phyloP scores from a whole-genome alignment of 192 early-diverging fungal species.

The Radiomyces spectabilis region DNA sequence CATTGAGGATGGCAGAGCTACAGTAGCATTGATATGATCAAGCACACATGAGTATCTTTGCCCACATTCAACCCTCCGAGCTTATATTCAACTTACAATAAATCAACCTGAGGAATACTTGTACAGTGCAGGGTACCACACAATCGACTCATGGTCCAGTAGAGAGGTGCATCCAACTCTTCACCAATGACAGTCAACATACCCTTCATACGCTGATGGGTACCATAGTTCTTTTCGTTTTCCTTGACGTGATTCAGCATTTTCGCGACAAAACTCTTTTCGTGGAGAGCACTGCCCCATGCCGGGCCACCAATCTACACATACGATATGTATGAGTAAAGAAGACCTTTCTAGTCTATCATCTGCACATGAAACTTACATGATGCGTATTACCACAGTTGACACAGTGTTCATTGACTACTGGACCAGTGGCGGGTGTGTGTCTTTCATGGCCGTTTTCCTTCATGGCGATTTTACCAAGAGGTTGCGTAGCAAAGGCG shows the following conservation, averaged over 20 bases:
- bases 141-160: conserved; percentile 67
- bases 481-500: conserved; percentile 59
- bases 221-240: conserved; percentile 59
- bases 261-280: conserved; percentile 70
- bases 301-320: conserved; percentile 85
- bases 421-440: conserved; percentile 53
- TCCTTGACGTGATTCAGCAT: conserved; percentile 73
- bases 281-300: conserved; percentile 80
- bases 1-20: conserved; percentile 89
- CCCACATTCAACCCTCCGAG: not conserved
- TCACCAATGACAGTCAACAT: conserved; percentile 91
- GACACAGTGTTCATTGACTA: conserved; percentile 55
- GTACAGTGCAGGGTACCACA: conserved; percentile 65
- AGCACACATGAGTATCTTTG: too few relatives aligned
- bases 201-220: conserved; percentile 82
- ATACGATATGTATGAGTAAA: not conserved
- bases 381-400: conserved; percentile 68
- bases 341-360: not conserved
- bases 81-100: conserved; percentile 42
- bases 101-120: conserved; percentile 57
- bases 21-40: not conserved
- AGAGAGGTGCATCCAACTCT: conserved; percentile 71
- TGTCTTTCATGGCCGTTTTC: conserved; percentile 57
- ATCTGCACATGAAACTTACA: conserved; percentile 35
- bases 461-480: conserved; percentile 56